Evolutionary conservation across 371 early-diverging fungal species (phyloP), one percentile per base, ranked within the genome.

Genomic region (Mortierella sp.): DNA sequence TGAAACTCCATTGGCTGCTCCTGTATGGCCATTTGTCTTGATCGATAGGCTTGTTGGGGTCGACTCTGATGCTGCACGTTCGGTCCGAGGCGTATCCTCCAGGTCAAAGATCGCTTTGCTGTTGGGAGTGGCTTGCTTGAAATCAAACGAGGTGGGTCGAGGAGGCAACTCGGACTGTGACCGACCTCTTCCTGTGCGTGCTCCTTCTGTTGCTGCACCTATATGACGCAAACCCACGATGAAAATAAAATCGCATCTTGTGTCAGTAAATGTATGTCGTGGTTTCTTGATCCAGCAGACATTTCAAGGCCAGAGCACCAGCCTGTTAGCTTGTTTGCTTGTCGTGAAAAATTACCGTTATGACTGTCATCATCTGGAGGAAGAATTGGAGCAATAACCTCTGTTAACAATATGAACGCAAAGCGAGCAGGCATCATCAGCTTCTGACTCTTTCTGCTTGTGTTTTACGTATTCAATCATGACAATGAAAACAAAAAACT

Each of bases 141-240:
- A 57, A 28, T 74, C 79, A 24, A 79, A 63, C 3, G 73, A 68
- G 1, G 79, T 60, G 14, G 63, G 79, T 26, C 68, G 74, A 26
- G 74, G 68, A 9, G 79, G 79, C 24, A 79, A 34, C 68, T 79
- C 79, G 10, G 79, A 79, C 21, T 50, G 68, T 10, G 79, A 79
- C 34, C 79, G 74, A 54, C 42, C 79, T 42, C 79, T 73, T 31
- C 79, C 70, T 68, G 54, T 74, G 31, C 79, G 65, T 45, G 71
- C 28, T 8, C 42, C 38, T 38, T 68, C 68, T 42, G 68, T 21
- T 68, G 68, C 38, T 42, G 44, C 11, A 68, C 68, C 68, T 68
- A 68, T 0, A 34, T 38, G 42, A 68, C 68, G 68, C 68, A 68
- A 21, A 21, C 1, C 68, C 68, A 21, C 26, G 47, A 74, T 47